Evolutionary conservation across 148 eudicot species (phyloP).

Genomic region (Heliosperma pusillum): DNA sequence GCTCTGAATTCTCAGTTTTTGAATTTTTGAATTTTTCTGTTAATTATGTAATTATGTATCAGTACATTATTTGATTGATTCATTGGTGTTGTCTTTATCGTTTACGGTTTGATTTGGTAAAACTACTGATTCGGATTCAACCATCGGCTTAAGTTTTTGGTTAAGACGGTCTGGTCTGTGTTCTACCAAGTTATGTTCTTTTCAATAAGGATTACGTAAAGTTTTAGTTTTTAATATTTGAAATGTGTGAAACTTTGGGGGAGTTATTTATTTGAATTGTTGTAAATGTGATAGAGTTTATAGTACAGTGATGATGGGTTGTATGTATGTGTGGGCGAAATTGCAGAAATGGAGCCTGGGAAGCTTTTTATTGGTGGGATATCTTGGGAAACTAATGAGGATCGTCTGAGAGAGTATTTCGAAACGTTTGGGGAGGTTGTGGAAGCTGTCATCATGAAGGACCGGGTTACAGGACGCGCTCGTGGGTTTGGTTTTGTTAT

Average conservation of each 20-base stretch:
- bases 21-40: background rate
- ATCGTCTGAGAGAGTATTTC: conserved; percentile 67
- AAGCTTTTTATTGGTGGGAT: conserved; percentile 80
- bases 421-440: conserved; percentile 66
- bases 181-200: background rate
- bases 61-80: background rate
- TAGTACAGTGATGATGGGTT: conserved; percentile 2
- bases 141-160: background rate
- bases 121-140: background rate
- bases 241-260: background rate
- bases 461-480: conserved; percentile 82
- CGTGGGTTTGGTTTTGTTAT: conserved; percentile 87
- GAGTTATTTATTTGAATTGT: too few species aligned
- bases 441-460: conserved; percentile 84
- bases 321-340: conserved; percentile 23
- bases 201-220: background rate
- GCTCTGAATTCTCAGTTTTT: background rate
- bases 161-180: background rate
- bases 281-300: conserved; percentile 14
- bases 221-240: background rate
- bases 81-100: too few species aligned
- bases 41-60: too few species aligned
- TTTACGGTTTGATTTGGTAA: background rate
- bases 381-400: conserved; percentile 84
- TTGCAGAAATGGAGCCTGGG: conserved; percentile 80